Evolutionary conservation across 371 early-diverging fungal species (phyloP), one percentile per base, ranked within the genome.

Genomic region (Mortierella sp.): DNA sequence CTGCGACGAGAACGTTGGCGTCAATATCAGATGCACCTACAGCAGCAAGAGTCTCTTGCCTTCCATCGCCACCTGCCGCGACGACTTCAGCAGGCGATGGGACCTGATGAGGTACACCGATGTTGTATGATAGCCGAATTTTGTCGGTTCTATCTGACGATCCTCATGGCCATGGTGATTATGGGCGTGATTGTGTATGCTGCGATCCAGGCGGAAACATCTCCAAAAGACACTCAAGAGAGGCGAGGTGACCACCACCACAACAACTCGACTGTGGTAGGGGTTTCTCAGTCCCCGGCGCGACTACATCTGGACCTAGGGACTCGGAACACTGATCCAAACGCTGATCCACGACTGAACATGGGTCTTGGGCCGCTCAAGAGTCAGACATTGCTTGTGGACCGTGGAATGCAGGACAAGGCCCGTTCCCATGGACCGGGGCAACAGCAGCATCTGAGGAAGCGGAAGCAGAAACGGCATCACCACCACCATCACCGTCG

Each of bases 171-270:
- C 2, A 29, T 68, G 12, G 25, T 10, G 4, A 31, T 74, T 14
- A 74, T 74, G 58, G 64, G 64, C 0, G 68, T 65, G 37, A 64
- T 74, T 47, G 76, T 74, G 3, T 74, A 74, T 60, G 62, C 55
- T 2, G 65, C 76, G 4, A 24, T 74, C 7, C 60, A 57, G 43
- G 61, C 52, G 1, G 68, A 74, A 16, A 22, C 48, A 12, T 37
- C 54, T 12, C 53, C 68, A 7, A 41, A 16, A 17, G 25, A 34
- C 39, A 41, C 17, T 10, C 58, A 22, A 2, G 21, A 2, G 5
- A 22, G 4, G 12, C 40, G 39, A 31, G 22, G 24, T 8, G 24
- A 25, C 22, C 14, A 22, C 7, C 22, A 25, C 25, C 19, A 22
- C n/a, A n/a, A n/a, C n/a, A n/a, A n/a, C n/a, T 34, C 7, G 34